These are phyloP conservation scores for Microdochium trichocladiopsis DNA, from an alignment of 2,329 filamentous ascomycete genomes.

Conservation along the genomic window DNA sequence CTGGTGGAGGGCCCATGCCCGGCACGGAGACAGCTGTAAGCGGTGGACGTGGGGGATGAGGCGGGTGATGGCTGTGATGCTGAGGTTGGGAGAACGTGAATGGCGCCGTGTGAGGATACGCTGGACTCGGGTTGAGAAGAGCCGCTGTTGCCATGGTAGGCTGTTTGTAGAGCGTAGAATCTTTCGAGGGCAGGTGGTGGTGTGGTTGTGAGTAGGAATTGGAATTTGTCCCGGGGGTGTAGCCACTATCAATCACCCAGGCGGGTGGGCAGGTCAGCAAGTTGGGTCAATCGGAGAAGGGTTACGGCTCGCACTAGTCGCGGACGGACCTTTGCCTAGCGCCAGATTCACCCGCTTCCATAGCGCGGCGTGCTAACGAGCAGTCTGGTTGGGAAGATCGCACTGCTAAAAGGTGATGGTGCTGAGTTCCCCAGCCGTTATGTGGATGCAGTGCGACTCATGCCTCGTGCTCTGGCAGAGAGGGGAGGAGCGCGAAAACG, in stretches of 20 bases:
- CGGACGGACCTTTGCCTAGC: slow-evolving; percentile 26
- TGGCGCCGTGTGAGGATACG: slow-evolving; percentile 17
- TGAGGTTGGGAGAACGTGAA: slow-evolving; percentile 7
- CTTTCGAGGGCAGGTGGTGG: background rate
- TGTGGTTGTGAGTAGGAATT: slow-evolving; percentile 5
- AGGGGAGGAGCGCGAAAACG: background rate
- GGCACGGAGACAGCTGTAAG: slow-evolving; percentile 6
- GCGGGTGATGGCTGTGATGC: background rate
- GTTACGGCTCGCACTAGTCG: slow-evolving; percentile 8
- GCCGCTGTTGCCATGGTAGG: slow-evolving; percentile 23
- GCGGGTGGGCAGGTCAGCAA: background rate
- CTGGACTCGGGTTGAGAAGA: slow-evolving; percentile 22
- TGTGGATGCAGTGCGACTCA: background rate
- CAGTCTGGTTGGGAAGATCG: background rate
- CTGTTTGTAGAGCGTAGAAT: slow-evolving; percentile 10
- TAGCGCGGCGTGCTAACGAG: slow-evolving; percentile 16
- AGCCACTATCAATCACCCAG: background rate
- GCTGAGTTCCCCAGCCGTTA: background rate
- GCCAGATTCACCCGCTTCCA: slow-evolving; percentile 27
- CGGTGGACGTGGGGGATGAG: background rate
- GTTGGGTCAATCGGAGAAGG: slow-evolving; percentile 1
- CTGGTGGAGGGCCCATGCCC: slow-evolving; percentile 16
- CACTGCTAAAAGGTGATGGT: background rate
- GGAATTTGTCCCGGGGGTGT: slow-evolving; percentile 12
- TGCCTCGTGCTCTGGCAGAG: background rate